Evolutionary conservation across 805 yeast species (phyloP).

Genomic region (Monosporozyma aerobia): DNA sequence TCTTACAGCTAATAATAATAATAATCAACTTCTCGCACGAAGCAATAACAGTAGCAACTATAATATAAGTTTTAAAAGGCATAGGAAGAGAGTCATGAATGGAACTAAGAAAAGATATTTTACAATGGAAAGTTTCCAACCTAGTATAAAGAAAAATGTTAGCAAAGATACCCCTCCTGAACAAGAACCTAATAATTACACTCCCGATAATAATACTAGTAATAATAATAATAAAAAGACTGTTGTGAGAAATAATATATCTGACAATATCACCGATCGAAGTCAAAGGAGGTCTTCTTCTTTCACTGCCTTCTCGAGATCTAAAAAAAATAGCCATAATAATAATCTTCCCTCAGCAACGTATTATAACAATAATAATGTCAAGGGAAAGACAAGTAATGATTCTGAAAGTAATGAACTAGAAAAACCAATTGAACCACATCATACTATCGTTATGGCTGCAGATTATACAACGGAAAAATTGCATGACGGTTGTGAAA

Average conservation of each 20-base stretch:
- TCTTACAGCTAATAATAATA: not conserved
- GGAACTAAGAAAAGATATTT: conserved; percentile 33
- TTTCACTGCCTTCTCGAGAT: not conserved
- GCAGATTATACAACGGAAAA: conserved; percentile 22
- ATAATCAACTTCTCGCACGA: not conserved
- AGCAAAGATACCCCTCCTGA: not conserved
- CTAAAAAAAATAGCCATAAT: not conserved
- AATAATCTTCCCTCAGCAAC: not conserved
- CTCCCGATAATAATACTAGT: conserved; percentile 9
- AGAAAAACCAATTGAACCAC: conserved; percentile 9
- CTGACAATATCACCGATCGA: not conserved
- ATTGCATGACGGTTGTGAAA: conserved; percentile 21
- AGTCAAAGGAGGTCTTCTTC: not conserved
- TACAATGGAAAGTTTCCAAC: conserved; percentile 23
- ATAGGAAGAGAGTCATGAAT: conserved; percentile 32
- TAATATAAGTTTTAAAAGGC: conserved; percentile 27
- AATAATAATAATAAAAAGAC: not conserved
- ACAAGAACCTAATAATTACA: not conserved
- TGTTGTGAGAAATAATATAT: not conserved
- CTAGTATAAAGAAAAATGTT: not conserved
- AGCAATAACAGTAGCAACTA: not conserved
- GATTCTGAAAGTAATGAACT: conserved; percentile 7
- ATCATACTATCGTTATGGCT: conserved; percentile 19
- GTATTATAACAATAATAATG: not conserved
- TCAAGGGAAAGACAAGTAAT: conserved; percentile 2